Conservation (phyloP, 208 protist species). For the Trypanosomatidae sp. region DNA sequence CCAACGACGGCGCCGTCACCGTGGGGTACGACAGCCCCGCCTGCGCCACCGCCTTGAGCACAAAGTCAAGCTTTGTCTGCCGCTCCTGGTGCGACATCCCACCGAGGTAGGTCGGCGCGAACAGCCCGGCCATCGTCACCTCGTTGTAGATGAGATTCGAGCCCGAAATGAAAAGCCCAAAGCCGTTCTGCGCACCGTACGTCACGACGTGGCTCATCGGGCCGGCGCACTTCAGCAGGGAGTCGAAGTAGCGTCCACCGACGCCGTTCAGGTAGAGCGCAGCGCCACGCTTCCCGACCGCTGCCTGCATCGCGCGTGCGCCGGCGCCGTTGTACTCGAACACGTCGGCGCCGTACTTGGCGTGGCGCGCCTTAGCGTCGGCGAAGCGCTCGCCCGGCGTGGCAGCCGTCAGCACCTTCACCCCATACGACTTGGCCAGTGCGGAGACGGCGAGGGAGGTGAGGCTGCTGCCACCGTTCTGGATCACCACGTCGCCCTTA, state of each 20-base stretch:
- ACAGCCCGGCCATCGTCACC: constrained; percentile 68
- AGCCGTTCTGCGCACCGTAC: constrained; percentile 78
- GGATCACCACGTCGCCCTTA: constrained; percentile 58
- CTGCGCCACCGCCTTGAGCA: constrained; percentile 42
- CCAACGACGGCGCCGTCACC: constrained; percentile 38
- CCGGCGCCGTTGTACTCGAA: constrained; percentile 73
- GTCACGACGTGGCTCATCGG: constrained; percentile 53
- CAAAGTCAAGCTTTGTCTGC: constrained; percentile 69
- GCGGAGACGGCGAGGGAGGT: constrained; percentile 72
- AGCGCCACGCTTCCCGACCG: constrained; percentile 39
- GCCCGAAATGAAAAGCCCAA: constrained; percentile 67
- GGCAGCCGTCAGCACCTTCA: constrained; percentile 57
- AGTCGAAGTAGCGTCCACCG: constrained; percentile 68
- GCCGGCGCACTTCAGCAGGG: constrained; percentile 60
- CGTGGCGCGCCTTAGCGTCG: constrained; percentile 54
- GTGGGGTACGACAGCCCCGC: constrained; percentile 52
- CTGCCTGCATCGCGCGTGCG: constrained; percentile 38
- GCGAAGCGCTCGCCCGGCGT: constrained; percentile 65
- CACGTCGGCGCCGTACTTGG: constrained; percentile 45
- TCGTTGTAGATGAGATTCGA: constrained; percentile 74
- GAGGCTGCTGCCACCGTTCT: constrained; percentile 78
- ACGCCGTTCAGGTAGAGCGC: constrained; percentile 70
- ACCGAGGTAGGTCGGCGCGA: constrained; percentile 50
- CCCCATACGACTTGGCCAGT: constrained; percentile 40
- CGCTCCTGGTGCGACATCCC: constrained; percentile 43